phyloP scores from a whole-genome alignment of 106 monocot genomes.

The Triglochin maritima region DNA sequence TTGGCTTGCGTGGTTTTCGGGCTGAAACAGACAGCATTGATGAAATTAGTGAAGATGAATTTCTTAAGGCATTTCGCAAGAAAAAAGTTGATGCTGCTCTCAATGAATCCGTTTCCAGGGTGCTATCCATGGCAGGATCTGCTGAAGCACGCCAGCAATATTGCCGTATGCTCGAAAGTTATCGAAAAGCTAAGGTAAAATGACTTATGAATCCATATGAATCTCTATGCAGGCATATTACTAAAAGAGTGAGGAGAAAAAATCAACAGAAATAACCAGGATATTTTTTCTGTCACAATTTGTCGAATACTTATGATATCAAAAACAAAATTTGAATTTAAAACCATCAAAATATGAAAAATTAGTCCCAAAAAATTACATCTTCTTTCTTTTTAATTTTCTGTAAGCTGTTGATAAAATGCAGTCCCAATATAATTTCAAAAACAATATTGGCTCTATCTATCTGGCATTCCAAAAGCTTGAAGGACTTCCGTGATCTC shows the following conservation, averaged over 20 bases:
- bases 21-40: constrained; percentile 16
- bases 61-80: constrained; percentile 51
- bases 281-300: background rate
- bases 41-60: constrained; percentile 38
- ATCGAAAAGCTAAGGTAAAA: constrained; percentile 48
- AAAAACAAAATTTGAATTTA: too few relatives aligned
- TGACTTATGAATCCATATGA: background rate
- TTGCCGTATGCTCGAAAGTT: constrained; percentile 54
- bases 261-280: background rate
- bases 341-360: too few relatives aligned
- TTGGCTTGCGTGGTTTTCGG: constrained; percentile 71
- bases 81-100: constrained; percentile 49
- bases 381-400: too few relatives aligned
- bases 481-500: background rate
- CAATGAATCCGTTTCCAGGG: constrained; percentile 49
- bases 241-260: background rate
- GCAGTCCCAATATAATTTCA: background rate
- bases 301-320: too few relatives aligned
- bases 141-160: constrained; percentile 55
- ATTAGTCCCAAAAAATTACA: too few relatives aligned
- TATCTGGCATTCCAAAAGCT: background rate
- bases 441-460: background rate
- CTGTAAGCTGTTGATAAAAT: too few relatives aligned
- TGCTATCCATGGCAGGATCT: constrained; percentile 46
- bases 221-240: background rate